These are phyloP conservation scores for Candida frijolesensis DNA, from an alignment of 1,139 yeast species.

Conservation along the genomic window DNA sequence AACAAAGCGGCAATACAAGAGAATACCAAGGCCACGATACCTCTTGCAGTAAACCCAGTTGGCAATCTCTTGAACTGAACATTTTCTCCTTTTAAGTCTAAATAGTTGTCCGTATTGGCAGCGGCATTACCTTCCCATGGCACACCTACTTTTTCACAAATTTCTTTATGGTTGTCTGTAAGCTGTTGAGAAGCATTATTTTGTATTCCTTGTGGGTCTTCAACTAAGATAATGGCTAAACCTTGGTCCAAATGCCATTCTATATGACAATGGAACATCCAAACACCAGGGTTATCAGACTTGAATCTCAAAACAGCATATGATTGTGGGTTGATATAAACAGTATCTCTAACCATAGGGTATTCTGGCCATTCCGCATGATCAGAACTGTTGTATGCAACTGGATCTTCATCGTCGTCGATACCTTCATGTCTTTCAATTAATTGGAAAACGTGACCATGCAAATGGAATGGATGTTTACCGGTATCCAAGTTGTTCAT, in stretches of 20 bases:
- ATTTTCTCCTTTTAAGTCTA: conserved; percentile 59
- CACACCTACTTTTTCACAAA: conserved; percentile 49
- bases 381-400: conserved; percentile 47
- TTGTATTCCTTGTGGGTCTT: conserved; percentile 66
- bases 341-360: conserved; percentile 70
- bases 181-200: conserved; percentile 34
- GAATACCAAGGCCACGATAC: conserved; percentile 62
- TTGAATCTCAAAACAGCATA: conserved; percentile 65
- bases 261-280: conserved; percentile 94
- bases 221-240: conserved; percentile 68
- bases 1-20: conserved; percentile 60
- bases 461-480: conserved; percentile 91
- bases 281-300: conserved; percentile 87
- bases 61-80: conserved; percentile 61
- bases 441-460: conserved; percentile 83
- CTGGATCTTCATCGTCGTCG: conserved; percentile 55
- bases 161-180: conserved; percentile 48
- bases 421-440: conserved; percentile 58
- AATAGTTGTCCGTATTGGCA: conserved; percentile 52
- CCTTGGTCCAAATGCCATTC: conserved; percentile 96
- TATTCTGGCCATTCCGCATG: conserved; percentile 59
- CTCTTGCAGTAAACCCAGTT: conserved; percentile 67
- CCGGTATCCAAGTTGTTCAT: conserved; percentile 80
- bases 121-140: conserved; percentile 70
- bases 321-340: conserved; percentile 64